Evolutionary conservation across 345 rosid species (phyloP).

Genomic region (Populus ilicifolia): DNA sequence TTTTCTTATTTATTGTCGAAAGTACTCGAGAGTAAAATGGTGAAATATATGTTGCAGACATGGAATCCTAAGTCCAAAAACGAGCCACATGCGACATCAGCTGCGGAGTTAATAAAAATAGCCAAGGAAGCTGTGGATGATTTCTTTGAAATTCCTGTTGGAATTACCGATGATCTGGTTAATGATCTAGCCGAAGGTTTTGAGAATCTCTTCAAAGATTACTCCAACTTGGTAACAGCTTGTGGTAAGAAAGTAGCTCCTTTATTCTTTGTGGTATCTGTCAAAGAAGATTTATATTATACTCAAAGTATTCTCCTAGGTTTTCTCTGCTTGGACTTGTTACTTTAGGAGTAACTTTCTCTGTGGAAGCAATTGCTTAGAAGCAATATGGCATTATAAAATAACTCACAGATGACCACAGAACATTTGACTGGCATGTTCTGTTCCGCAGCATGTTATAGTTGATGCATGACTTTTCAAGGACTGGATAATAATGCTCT

Average conservation of each 20-base stretch:
- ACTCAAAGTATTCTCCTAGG: too few species aligned
- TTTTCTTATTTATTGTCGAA: not conserved
- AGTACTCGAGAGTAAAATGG: not conserved
- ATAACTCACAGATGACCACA: not conserved
- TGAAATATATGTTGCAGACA: slow-evolving; percentile 44
- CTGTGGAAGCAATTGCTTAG: not conserved
- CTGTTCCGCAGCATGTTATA: not conserved
- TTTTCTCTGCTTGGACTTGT: not conserved
- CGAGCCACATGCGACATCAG: slow-evolving; percentile 80
- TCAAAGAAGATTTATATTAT: too few species aligned
- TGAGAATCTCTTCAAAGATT: slow-evolving; percentile 62
- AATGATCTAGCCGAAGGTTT: slow-evolving; percentile 70
- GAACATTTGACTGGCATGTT: not conserved
- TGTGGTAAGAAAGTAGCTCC: slow-evolving; percentile 49
- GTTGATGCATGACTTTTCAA: not conserved
- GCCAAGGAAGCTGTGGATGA: slow-evolving; percentile 63
- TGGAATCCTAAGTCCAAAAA: slow-evolving; percentile 96
- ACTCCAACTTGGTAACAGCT: slow-evolving; percentile 63
- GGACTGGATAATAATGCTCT: not conserved
- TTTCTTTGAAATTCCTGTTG: slow-evolving; percentile 79
- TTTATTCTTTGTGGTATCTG: too few species aligned
- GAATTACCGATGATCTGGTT: slow-evolving; percentile 68
- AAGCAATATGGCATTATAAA: not conserved
- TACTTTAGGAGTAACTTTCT: not conserved
- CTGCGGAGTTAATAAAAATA: slow-evolving; percentile 58